Evolutionary conservation across 768 basidiomycete species (phyloP), one percentile per base, ranked within the genome.

Genomic region (Leccinum boreale): DNA sequence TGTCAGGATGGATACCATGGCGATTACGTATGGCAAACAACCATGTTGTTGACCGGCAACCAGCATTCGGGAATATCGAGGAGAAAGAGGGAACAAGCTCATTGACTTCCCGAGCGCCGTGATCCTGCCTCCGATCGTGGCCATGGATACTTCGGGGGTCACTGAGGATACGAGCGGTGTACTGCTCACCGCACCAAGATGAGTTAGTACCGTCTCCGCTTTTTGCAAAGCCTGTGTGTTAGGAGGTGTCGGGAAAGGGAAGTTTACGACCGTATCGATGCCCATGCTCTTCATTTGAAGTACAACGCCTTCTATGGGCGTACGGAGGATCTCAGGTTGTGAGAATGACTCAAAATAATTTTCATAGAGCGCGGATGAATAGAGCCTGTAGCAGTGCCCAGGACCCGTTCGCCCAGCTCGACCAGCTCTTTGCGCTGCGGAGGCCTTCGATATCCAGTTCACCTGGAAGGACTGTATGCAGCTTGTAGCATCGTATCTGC

Each of bases 201-300:
- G 81, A 17, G 79, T 83, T 42, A 99, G 78, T 4, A 87, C 79
- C 48, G 79, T 85, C 74, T 99, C 95, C 2, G 97, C 94, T 67
- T 87, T 89, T 57, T 78, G 80, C 46, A 99, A 78, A 5, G 84
- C 81, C 10, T 72, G 66, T 36, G 88, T 83, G 71, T 97, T 92
- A 0, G 97, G 97, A 14, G 96, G 89, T 0, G 97, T 98, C 1
- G 97, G 97, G 75, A 98, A 98, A 15, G 97, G 97, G 73, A 99
- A 99, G 75, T 98, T 98, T 64, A 92, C 80, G 39, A 98, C 93
- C 1, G 92, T 81, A 67, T 98, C 94, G 58, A 99, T 96, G 68
- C 96, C 92, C 94, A 99, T 98, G 71, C 86, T 87, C 78, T 99
- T 99, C 96, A 99, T 98, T 72, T 98, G 95, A 31, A 98, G 78